Base-by-base conservation (phyloP, 306 rosid species). In the Cicer yamashitae region DNA sequence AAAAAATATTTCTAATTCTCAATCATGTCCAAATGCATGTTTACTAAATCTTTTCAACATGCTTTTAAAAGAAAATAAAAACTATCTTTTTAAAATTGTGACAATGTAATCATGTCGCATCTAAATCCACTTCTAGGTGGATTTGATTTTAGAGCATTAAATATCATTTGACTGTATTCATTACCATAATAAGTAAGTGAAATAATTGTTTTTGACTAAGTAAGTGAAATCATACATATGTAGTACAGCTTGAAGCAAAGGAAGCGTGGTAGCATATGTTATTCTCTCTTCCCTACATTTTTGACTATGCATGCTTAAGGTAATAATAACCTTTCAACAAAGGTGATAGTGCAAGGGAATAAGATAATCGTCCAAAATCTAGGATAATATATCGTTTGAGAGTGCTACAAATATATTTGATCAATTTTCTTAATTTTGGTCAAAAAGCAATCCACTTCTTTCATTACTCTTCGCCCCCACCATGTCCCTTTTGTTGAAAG, bases 381-480 rank as follows among this genome's bases (percentile, higher is more conserved):
- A 39, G 7, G 41, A 74, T 73, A 39, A 4, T 11, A 8, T 17
- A 11, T 20, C 5, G 20, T 53, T 1, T 52, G 14, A 62, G 38
- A 57, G 56, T 66, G 50, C 9, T n/a, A 14, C 0, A 57, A 2
- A 14, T 10, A 30, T 12, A 53, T 45, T 62, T 77, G 65, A 82
- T 56, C 8, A 56, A 34, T 8, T 67, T 47, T 34, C 54, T 60
- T 73, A 18, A 47, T 50, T 73, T 34, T 59, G 83, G 82, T 78
- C 77, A 82, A 82, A 82, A 82, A 67, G 80, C 50, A 78, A 73
- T 43, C 41, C 11, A 25, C 57, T 66, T 41, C 17, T 51, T 52
- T 82, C 63, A 82, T 78, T 82, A 67, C 37, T 34, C 68, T 39
- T 54, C n/a, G 78, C 54, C 85, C 84, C 87, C 71, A 80, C 83